A percentile compares a stretch with the other conserved stretches of the same genome.
Conservation (phyloP, 805 yeast species). For the Wickerhamiella parazyma region DNA sequence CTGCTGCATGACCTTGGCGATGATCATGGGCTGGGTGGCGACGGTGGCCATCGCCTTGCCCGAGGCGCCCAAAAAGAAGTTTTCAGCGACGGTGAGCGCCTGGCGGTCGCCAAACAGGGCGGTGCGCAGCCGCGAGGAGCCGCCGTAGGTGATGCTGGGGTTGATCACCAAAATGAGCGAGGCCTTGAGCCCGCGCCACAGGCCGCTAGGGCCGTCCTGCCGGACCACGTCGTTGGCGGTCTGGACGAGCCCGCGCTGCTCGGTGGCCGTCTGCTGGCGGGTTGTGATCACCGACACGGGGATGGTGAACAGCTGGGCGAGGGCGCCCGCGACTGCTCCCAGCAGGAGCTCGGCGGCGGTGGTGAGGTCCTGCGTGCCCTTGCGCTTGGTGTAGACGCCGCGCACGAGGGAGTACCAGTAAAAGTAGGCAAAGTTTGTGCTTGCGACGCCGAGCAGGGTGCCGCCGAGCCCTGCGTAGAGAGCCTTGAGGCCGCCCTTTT, state of each 20-base stretch:
- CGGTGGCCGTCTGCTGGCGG: slow-evolving; percentile 32
- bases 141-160: slow-evolving; percentile 78
- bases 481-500: slow-evolving; percentile 47
- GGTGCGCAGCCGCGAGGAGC: slow-evolving; percentile 53
- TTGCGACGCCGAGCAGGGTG: slow-evolving; percentile 54
- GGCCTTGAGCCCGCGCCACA: slow-evolving; percentile 78
- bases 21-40: slow-evolving; percentile 72
- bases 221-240: slow-evolving; percentile 39
- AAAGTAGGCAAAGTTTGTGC: slow-evolving; percentile 70
- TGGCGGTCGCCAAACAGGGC: slow-evolving; percentile 31
- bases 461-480: slow-evolving; percentile 62
- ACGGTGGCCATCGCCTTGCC: slow-evolving; percentile 71
- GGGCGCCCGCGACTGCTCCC: slow-evolving; percentile 72
- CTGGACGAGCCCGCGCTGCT: slow-evolving; percentile 26
- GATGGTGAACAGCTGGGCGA: slow-evolving; percentile 65
- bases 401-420: slow-evolving; percentile 75
- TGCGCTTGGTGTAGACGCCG: slow-evolving; percentile 36
- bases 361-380: slow-evolving; percentile 26
- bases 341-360: slow-evolving; percentile 57
- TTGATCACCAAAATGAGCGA: slow-evolving; percentile 63
- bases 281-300: slow-evolving; percentile 70
- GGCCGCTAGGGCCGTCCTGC: slow-evolving; percentile 55
- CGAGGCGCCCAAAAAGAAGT: slow-evolving; percentile 61
- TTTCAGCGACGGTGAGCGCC: slow-evolving; percentile 45
- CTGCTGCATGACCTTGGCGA: slow-evolving; percentile 73